These are phyloP conservation scores for Collybiopsis luxurians DNA, from an alignment of 768 basidiomycete genomes.

Conservation along the genomic window DNA sequence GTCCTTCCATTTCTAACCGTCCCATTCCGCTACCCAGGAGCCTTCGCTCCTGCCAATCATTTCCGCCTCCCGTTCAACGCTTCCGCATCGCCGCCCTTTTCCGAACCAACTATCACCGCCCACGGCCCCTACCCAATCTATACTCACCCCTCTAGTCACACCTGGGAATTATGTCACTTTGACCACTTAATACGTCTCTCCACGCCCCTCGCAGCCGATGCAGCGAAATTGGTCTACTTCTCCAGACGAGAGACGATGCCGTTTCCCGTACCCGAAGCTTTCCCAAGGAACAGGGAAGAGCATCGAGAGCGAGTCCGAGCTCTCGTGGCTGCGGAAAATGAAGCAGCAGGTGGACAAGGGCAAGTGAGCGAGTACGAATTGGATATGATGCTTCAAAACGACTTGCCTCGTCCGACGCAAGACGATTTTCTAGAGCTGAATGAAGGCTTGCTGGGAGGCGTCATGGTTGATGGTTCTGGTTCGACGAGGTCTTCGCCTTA, in stretches of 20 bases:
- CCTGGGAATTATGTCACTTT: slow-evolving; percentile 28
- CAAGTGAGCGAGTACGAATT: not conserved
- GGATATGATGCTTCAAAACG: not conserved
- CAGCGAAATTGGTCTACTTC: slow-evolving; percentile 65
- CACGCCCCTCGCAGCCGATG: slow-evolving; percentile 47
- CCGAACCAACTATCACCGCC: slow-evolving; percentile 17
- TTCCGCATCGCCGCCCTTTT: not conserved
- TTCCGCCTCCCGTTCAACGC: slow-evolving; percentile 47
- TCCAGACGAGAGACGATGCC: slow-evolving; percentile 50
- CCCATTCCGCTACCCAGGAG: slow-evolving; percentile 53
- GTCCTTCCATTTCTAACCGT: slow-evolving; percentile 47
- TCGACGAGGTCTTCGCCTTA: not conserved
- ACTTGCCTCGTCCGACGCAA: slow-evolving; percentile 36
- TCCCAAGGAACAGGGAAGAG: slow-evolving; percentile 29
- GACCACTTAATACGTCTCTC: slow-evolving; percentile 22
- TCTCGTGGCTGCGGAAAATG: not conserved
- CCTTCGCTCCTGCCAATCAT: slow-evolving; percentile 62
- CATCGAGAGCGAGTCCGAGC: slow-evolving; percentile 19
- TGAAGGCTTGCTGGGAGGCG: slow-evolving; percentile 29
- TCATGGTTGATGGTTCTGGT: slow-evolving; percentile 15
- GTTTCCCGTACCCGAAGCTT: slow-evolving; percentile 38
- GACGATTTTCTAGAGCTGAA: slow-evolving; percentile 64
- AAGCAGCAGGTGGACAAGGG: too few relatives aligned
- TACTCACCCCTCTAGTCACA: slow-evolving; percentile 26
- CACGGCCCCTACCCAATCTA: slow-evolving; percentile 52